Conservation (phyloP, 2,329 filamentous ascomycete species). For the Xylaria sp. region DNA sequence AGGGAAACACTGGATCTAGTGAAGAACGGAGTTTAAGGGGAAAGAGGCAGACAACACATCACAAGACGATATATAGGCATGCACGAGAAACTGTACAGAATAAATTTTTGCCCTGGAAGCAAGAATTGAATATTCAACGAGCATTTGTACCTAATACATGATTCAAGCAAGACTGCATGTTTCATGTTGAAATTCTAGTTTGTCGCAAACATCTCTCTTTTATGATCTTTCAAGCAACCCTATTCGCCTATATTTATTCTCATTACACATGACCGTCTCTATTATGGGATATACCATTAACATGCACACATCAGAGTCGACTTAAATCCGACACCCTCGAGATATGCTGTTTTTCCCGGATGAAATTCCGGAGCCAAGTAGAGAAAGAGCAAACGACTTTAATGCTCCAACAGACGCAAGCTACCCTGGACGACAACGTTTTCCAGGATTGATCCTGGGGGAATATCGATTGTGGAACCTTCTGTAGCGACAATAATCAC, state of each 20-base stretch:
- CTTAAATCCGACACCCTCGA: conserved; percentile 21
- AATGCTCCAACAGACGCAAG: conserved; percentile 78
- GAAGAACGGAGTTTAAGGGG: not conserved
- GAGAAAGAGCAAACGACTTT: conserved; percentile 45
- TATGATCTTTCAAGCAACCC: conserved; percentile 28
- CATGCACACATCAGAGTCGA: conserved; percentile 26
- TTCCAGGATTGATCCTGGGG: conserved; percentile 95
- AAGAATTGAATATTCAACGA: not conserved
- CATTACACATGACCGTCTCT: conserved; percentile 39
- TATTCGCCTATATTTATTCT: conserved; percentile 29
- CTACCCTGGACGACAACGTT: conserved; percentile 99
- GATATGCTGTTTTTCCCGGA: conserved; percentile 6
- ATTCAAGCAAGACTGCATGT: not conserved
- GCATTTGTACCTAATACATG: not conserved
- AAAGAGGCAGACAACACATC: not conserved
- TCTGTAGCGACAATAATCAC: conserved; percentile 99
- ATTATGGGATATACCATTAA: conserved; percentile 37
- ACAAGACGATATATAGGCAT: not conserved
- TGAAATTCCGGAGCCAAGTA: conserved; percentile 11
- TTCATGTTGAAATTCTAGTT: conserved; percentile 9
- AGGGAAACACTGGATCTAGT: not conserved
- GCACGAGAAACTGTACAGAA: not conserved
- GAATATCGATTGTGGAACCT: conserved; percentile 97
- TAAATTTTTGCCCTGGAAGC: not conserved
- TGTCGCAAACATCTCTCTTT: conserved; percentile 13